Percentiles rank a stretch among this genome's conserved stretches.
These are phyloP conservation scores for Rostrohypoxylon terebratum DNA, from an alignment of 495 filamentous ascomycete genomes.

Conservation along the genomic window DNA sequence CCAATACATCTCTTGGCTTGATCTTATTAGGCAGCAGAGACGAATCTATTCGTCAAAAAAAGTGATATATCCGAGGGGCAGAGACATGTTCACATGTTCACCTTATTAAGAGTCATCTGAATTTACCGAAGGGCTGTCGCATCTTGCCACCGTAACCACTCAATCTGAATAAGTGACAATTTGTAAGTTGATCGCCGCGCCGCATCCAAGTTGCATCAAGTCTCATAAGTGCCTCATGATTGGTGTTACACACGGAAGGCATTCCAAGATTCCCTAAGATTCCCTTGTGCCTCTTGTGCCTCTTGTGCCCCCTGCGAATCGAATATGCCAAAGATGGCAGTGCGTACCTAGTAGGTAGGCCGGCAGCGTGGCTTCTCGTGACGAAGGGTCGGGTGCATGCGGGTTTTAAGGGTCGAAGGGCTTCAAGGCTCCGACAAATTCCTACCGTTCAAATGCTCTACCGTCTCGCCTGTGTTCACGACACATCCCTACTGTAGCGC, in stretches of 20 bases:
- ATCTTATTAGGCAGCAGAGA: slow-evolving; percentile 17
- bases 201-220: slow-evolving; percentile 25
- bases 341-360: slow-evolving; percentile 19
- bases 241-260: slow-evolving; percentile 40
- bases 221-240: slow-evolving; percentile 32
- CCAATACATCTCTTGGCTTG: slow-evolving; percentile 12
- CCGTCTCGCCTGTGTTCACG: slow-evolving; percentile 24
- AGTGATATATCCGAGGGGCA: slow-evolving; percentile 19
- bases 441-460: slow-evolving; percentile 20
- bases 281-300: slow-evolving; percentile 21
- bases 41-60: slow-evolving; percentile 6
- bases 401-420: slow-evolving; percentile 14
- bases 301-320: too few species aligned
- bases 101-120: slow-evolving; percentile 22
- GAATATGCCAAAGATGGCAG: slow-evolving; percentile 14
- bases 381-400: slow-evolving; percentile 36
- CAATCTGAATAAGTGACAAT: slow-evolving; percentile 18
- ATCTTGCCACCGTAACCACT: slow-evolving; percentile 23
- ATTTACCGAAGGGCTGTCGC: slow-evolving; percentile 24
- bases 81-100: slow-evolving; percentile 21
- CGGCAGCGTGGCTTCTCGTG: slow-evolving; percentile 31
- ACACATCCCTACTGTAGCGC: slow-evolving; percentile 23
- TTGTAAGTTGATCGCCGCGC: slow-evolving; percentile 31
- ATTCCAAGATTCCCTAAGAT: slow-evolving; percentile 32
- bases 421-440: slow-evolving; percentile 31